Evolutionary conservation across 352 stramenopile species (phyloP), one percentile per base, ranked within the genome.

Genomic region (Ophiocytium majus): DNA sequence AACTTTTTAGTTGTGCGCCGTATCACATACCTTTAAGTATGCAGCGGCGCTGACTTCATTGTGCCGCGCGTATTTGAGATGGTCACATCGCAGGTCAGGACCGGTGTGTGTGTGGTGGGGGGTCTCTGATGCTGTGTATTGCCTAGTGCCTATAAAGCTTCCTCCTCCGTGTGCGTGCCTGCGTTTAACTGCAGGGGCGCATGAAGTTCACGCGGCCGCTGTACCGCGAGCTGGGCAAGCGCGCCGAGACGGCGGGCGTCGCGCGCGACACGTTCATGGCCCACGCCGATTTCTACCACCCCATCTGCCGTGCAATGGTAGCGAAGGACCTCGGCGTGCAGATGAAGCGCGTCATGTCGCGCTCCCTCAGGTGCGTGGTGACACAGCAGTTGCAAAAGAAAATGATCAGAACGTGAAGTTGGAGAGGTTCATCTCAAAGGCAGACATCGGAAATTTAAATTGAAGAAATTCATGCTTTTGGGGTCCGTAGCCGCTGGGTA

Each of bases 141-240:
- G 57, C 19, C 28, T n/a, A n/a, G n/a, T n/a, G n/a, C n/a, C n/a
- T n/a, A n/a, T n/a, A n/a, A n/a, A n/a, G n/a, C n/a, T n/a, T n/a
- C n/a, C n/a, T n/a, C n/a, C n/a, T n/a, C n/a, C n/a, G n/a, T n/a
- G n/a, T n/a, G n/a, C n/a, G n/a, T n/a, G n/a, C n/a, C n/a, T n/a
- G n/a, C n/a, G n/a, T n/a, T n/a, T n/a, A n/a, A n/a, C n/a, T n/a
- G 43, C 81, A 88, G 85, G 85, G 85, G 32, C 85, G 85, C 32
- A 97, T 97, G 93, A 97, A 97, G 88, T 97, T 94, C 87, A 92
- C 94, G 5, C 88, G 94, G 10, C 93, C 94, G 17, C 86, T 97
- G 31, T 96, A 96, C 83, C 85, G 89, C 31, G 89, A 91, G 43
- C 79, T 97, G 0, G 91, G 89, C 86, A 79, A 88, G 50, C 91